A percentile compares a stretch with the other conserved stretches of the same genome.
Conservation (phyloP, 306 rosid genomes). For the Pyrus betulifolia region DNA sequence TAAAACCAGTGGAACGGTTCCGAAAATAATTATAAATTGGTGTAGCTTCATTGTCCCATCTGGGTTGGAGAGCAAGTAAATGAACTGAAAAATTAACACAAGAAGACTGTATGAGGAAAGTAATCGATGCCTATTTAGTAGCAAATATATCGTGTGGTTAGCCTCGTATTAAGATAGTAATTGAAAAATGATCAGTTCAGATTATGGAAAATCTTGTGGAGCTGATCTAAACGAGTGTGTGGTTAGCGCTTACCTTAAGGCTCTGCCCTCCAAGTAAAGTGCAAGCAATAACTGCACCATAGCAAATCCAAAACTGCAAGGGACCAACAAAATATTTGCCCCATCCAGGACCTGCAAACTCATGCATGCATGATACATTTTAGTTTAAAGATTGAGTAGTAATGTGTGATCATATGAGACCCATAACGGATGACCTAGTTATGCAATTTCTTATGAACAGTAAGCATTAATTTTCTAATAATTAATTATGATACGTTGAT, state of each 20-base stretch:
- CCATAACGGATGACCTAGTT: not conserved
- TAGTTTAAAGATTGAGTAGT: too few relatives aligned
- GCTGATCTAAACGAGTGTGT: too few relatives aligned
- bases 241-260: slow-evolving; percentile 33
- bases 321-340: slow-evolving; percentile 65
- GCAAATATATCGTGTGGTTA: too few relatives aligned
- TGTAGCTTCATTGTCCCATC: slow-evolving; percentile 64
- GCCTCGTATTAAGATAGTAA: too few relatives aligned
- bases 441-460: not conserved
- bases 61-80: slow-evolving; percentile 52
- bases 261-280: slow-evolving; percentile 73
- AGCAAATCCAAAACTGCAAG: slow-evolving; percentile 53
- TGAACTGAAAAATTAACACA: slow-evolving; percentile 32
- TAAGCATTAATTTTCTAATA: too few relatives aligned
- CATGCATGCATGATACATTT: not conserved
- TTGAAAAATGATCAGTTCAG: too few relatives aligned
- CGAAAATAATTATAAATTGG: slow-evolving; percentile 53
- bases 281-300: slow-evolving; percentile 60
- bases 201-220: too few relatives aligned
- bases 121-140: not conserved
- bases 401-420: too few relatives aligned
- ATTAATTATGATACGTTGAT: too few relatives aligned
- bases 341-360: slow-evolving; percentile 63
- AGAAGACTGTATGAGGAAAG: not conserved
- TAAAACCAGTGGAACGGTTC: slow-evolving; percentile 38